These are phyloP conservation scores for Fomitopsis betulina DNA, from an alignment of 1,284 basidiomycete species.

Conservation along the genomic window DNA sequence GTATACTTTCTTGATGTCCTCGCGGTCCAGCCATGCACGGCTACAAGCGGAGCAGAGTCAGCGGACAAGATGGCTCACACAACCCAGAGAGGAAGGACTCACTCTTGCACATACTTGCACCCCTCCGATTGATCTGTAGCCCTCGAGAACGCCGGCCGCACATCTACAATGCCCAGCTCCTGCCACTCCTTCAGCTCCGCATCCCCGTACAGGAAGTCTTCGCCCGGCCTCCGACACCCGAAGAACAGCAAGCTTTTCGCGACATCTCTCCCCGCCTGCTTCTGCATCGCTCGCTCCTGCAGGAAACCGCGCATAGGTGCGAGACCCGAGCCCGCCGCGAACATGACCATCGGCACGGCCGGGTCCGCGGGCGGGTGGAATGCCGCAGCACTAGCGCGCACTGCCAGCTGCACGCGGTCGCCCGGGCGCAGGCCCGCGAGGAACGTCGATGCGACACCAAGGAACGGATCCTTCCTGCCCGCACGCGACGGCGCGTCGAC, in stretches of 20 bases:
- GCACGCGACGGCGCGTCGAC: slow-evolving; percentile 35
- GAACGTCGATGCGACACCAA: slow-evolving; percentile 47
- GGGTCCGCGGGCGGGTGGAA: slow-evolving; percentile 48
- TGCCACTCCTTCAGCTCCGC: slow-evolving; percentile 14
- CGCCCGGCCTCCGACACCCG: slow-evolving; percentile 40
- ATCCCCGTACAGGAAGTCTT: too few relatives aligned
- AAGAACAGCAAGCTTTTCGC: slow-evolving; percentile 44
- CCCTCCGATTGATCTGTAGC: slow-evolving; percentile 33
- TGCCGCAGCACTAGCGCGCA: slow-evolving; percentile 36
- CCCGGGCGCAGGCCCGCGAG: slow-evolving; percentile 39
- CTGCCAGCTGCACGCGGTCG: slow-evolving; percentile 40
- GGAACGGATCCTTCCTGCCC: slow-evolving; percentile 30
- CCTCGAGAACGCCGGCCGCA: slow-evolving; percentile 46
- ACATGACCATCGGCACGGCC: slow-evolving; percentile 40
- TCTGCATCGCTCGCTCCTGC: slow-evolving; percentile 47
- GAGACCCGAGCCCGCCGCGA: slow-evolving; percentile 45
- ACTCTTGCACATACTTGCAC: slow-evolving; percentile 37
- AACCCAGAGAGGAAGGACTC: slow-evolving; percentile 15
- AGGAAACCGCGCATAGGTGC: slow-evolving; percentile 53
- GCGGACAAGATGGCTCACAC: background rate
- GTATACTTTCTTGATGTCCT: slow-evolving; percentile 31
- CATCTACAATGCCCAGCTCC: slow-evolving; percentile 39
- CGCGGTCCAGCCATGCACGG: slow-evolving; percentile 42
- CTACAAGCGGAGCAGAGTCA: slow-evolving; percentile 19
- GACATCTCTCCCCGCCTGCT: slow-evolving; percentile 39